Evolutionary conservation across 2,329 filamentous ascomycete species (phyloP), one percentile per base, ranked within the genome.

Genomic region (Colletotrichum sp.): DNA sequence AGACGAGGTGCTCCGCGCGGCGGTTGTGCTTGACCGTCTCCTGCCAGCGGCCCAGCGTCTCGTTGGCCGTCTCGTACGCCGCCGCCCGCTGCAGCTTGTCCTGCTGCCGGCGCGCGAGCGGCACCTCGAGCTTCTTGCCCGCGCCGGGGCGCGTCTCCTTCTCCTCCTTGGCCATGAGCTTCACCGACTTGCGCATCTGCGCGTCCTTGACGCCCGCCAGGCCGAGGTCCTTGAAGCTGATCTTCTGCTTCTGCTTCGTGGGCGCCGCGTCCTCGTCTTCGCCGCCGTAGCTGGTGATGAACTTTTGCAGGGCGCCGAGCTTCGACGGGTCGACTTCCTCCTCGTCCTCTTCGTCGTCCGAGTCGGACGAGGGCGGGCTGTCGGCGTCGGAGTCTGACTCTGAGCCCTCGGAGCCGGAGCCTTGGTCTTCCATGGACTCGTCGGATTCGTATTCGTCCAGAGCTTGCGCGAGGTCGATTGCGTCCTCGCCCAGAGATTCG

Each of bases 1-100:
- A 99, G 24, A 93, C 89, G 15, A 99, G 88, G 83, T 98, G 95
- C 78, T 98, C 97, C 2, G 96, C 96, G 79, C 95, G 91, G 75
- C 97, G 94, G 84, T 98, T 98, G 36, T 95, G 92, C 85, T 98
- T 98, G 81, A 99, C 96, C 0, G 97, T 98, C 76, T 98, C 96
- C 36, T 94, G 94, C 97, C 97, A 99, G 80, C 95, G 92, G 77
- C 95, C 93, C 30, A 99, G 88, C 0, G 96, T 96, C 84, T 98
- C 94, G 80, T 97, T 98, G 66, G 95, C 96, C 87, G 98, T 96
- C 43, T 96, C 92, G 80, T 96, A 97, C 4, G 97, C 97, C 28
- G 93, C 95, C 68, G 89, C 88, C 67, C 97, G 94, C 80, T 98
- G 94, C 18, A 98, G 85, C 66, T 93, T 92, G 82, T 96, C 96